Base-by-base conservation (phyloP, 768 basidiomycete genomes). In the Dendrothele bispora region DNA sequence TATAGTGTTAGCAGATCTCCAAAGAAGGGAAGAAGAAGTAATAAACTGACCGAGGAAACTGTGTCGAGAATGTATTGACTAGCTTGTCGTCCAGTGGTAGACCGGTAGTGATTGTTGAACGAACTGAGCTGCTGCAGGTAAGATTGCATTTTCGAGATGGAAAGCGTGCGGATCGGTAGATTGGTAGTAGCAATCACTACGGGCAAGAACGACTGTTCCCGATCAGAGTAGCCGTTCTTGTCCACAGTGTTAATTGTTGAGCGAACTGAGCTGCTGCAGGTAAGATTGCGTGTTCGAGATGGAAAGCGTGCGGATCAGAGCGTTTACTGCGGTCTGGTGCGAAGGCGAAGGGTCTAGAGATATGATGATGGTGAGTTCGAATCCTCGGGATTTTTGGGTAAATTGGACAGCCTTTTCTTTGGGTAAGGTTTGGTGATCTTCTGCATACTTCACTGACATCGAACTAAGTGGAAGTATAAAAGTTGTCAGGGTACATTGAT, bases 91-190 rank as follows among this genome's bases (percentile, higher is more conserved):
- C 76, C 74, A 39, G 66, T 62, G 5, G 62, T 47, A 4, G 72
- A 62, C 24, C 56, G 65, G 55, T 75, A 74, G 57, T 73, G 73
- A 14, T 71, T 66, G 49, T 72, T 70, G 62, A 73, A 74, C 12
- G 66, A 55, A 2, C 72, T 69, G 22, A 74, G 56, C n/a, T 55
- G 57, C 7, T 53, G 55, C 42, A 74, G 63, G 50, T 69, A 62
- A 5, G 60, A 40, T 39, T 70, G 59, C 62, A 64, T 53, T 11
- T 49, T 48, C 29, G 41, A 3, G 44, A 14, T 52, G 8, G 39
- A 45, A 7, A 49, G 30, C 10, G 29, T 46, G 24, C 8, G 40
- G 22, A 44, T 12, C 20, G 37, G 24, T n/a, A n/a, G n/a, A n/a
- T n/a, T n/a, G n/a, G n/a, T n/a, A n/a, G n/a, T n/a, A n/a, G n/a